phyloP scores from a whole-genome alignment of 1,139 yeast species.

The Debaryomycetaceae sp. region DNA sequence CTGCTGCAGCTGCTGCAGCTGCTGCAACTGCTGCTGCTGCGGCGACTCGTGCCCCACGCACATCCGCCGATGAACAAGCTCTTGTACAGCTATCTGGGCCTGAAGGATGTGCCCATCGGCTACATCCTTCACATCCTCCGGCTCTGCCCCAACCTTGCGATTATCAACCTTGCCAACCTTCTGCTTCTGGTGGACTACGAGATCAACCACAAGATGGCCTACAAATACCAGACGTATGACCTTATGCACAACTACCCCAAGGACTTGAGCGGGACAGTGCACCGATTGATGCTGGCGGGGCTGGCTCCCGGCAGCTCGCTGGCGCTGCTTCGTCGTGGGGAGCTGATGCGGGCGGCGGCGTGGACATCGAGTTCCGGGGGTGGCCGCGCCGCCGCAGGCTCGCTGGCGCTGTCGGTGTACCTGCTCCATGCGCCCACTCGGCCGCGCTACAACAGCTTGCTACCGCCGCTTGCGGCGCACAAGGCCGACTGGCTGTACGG shows the following conservation, averaged over 20 bases:
- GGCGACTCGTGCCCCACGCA: slow-evolving; percentile 9
- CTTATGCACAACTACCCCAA: slow-evolving; percentile 35
- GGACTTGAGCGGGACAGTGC: slow-evolving; percentile 21
- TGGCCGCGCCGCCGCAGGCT: slow-evolving; percentile 10
- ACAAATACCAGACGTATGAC: slow-evolving; percentile 38
- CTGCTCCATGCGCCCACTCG: slow-evolving; percentile 24
- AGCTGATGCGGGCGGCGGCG: no score
- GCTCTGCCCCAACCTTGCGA: slow-evolving; percentile 52
- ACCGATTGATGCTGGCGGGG: slow-evolving; percentile 19
- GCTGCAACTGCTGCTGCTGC: no score
- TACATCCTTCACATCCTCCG: slow-evolving; percentile 55
- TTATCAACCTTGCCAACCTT: slow-evolving; percentile 50
- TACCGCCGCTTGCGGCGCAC: slow-evolving; percentile 33
- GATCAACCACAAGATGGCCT: slow-evolving; percentile 27
- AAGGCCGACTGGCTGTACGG: slow-evolving; percentile 24
- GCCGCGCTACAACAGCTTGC: slow-evolving; percentile 34
- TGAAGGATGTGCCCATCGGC: slow-evolving; percentile 68
- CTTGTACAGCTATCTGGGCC: slow-evolving; percentile 50
- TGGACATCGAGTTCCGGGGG: no score
- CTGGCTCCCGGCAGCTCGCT: no score
- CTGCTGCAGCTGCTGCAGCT: no score
- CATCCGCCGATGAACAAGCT: slow-evolving; percentile 64
- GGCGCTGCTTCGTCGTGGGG: no score
- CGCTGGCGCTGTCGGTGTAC: slow-evolving; percentile 29
- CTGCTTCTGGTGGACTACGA: slow-evolving; percentile 59